Evolutionary conservation across 2,329 filamentous ascomycete species (phyloP).

Genomic region (Trichoderma endophyticum): DNA sequence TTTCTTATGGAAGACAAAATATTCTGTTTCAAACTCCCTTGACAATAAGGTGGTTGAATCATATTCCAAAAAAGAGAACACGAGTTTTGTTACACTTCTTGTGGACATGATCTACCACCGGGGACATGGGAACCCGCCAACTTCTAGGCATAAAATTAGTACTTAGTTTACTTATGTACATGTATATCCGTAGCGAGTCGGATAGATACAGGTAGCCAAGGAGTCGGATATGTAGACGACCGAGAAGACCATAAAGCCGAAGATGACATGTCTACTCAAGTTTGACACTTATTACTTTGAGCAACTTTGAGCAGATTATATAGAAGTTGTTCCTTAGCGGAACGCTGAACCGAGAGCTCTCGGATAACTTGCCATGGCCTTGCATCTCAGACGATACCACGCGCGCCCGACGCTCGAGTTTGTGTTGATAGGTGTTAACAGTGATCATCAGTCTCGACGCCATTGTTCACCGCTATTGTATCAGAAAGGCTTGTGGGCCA

Average conservation of each 20-base stretch:
- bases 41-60: not conserved
- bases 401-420: not conserved
- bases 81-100: not conserved
- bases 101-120: not conserved
- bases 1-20: not conserved
- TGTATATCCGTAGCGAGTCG: not conserved
- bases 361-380: not conserved
- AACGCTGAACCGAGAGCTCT: not conserved
- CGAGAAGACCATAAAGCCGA: not conserved
- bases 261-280: not conserved
- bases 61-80: not conserved
- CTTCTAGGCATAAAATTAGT: not conserved
- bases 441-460: not conserved
- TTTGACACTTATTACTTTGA: not conserved
- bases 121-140: no score
- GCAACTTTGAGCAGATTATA: not conserved
- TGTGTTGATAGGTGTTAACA: not conserved
- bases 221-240: not conserved
- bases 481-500: not conserved
- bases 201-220: not conserved
- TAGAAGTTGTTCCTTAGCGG: not conserved
- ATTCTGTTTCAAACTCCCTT: not conserved
- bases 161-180: not conserved
- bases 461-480: not conserved
- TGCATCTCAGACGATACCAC: not conserved